phyloP scores from a whole-genome alignment of 2,329 filamentous ascomycete species.

The Incumbomyces lentus region DNA sequence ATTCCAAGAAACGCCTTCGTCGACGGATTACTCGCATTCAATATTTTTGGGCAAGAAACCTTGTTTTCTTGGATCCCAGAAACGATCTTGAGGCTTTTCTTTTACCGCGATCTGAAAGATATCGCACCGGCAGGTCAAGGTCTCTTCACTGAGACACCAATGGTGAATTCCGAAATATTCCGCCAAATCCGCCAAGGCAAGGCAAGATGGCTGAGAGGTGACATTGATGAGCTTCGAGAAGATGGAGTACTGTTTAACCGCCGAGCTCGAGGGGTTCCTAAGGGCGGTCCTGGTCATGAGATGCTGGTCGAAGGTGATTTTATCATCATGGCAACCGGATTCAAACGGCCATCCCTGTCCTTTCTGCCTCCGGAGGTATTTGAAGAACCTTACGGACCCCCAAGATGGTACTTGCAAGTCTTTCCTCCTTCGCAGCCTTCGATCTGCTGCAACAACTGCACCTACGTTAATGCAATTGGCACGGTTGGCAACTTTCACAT shows the following conservation, averaged over 20 bases:
- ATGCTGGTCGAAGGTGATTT: conserved; percentile 62
- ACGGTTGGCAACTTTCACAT: conserved; percentile 83
- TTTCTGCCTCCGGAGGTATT: conserved; percentile 70
- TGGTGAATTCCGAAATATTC: conserved; percentile 78
- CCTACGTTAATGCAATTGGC: conserved; percentile 69
- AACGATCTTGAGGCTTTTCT: conserved; percentile 61
- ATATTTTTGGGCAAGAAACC: conserved; percentile 70
- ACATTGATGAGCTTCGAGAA: conserved; percentile 58
- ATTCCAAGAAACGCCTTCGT: conserved; percentile 70
- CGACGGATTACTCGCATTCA: conserved; percentile 62
- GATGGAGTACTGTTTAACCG: conserved; percentile 61
- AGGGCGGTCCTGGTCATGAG: conserved; percentile 61
- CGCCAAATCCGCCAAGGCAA: conserved; percentile 60
- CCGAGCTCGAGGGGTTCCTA: conserved; percentile 60
- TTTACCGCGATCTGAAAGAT: conserved; percentile 70
- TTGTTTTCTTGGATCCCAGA: conserved; percentile 69
- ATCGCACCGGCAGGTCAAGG: conserved; percentile 59
- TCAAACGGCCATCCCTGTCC: conserved; percentile 58
- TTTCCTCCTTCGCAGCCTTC: conserved; percentile 67
- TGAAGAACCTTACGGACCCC: conserved; percentile 60
- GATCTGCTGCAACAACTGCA: conserved; percentile 73
- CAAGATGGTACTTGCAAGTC: conserved; percentile 81
- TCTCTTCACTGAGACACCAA: conserved; percentile 73
- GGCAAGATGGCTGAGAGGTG: conserved; percentile 71
- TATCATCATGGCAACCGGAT: conserved; percentile 75